These are phyloP conservation scores for Dryas integrifolia DNA, from an alignment of 331 rosid genomes.

Conservation along the genomic window DNA sequence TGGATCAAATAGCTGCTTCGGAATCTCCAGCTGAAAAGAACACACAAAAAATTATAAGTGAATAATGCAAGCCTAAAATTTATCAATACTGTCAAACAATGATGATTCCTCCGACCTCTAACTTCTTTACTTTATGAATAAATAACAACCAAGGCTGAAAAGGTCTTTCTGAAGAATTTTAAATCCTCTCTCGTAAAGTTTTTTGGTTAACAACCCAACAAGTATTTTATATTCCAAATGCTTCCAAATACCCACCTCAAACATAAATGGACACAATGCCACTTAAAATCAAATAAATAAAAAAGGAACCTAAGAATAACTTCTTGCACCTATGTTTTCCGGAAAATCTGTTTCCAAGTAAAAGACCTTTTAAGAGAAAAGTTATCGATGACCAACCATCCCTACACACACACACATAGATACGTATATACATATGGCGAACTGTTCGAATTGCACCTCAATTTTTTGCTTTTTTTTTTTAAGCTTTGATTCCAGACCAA, in stretches of 20 bases:
- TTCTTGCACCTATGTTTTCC: not conserved
- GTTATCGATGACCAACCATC: too few relatives aligned
- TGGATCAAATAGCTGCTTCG: slow-evolving; percentile 72
- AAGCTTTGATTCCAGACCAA: too few relatives aligned
- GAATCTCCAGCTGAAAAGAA: slow-evolving; percentile 75
- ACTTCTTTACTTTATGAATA: not conserved
- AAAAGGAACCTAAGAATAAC: not conserved
- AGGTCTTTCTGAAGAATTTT: not conserved
- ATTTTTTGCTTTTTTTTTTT: too few relatives aligned
- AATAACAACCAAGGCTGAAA: not conserved
- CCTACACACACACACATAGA: too few relatives aligned
- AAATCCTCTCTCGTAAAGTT: not conserved
- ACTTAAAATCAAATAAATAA: not conserved
- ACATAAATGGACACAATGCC: not conserved
- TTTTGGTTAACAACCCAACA: not conserved
- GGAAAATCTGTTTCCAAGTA: not conserved
- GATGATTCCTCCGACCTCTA: not conserved
- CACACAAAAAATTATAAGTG: slow-evolving; percentile 7
- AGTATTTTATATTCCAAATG: not conserved
- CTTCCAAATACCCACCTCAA: not conserved
- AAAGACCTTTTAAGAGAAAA: too few relatives aligned
- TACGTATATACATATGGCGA: too few relatives aligned
- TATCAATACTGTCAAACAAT: not conserved
- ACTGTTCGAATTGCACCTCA: too few relatives aligned
- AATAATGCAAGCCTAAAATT: not conserved